These are phyloP conservation scores for Dendrobium huoshanense DNA, from an alignment of 106 monocot genomes.

Conservation along the genomic window DNA sequence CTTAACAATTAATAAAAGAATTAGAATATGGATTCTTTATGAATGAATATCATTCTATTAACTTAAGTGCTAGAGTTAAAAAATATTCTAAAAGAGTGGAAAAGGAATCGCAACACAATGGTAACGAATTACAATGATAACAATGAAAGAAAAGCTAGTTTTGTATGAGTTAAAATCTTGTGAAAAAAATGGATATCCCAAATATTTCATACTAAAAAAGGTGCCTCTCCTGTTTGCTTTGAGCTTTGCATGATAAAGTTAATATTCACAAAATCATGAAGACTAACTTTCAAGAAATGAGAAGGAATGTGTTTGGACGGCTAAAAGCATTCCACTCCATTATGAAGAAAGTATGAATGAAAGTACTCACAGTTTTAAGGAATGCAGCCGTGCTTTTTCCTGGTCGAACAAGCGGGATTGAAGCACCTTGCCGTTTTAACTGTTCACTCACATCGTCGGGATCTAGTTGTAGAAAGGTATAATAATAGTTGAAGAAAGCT, in stretches of 20 bases:
- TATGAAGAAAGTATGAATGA: not conserved
- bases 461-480: slow-evolving; percentile 98
- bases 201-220: not conserved
- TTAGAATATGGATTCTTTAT: not conserved
- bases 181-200: not conserved
- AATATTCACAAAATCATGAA: not conserved
- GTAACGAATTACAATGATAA: not conserved
- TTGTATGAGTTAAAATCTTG: not conserved
- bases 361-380: slow-evolving; percentile 76
- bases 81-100: not conserved
- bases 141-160: not conserved
- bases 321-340: not conserved
- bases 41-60: not conserved
- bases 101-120: not conserved
- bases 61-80: not conserved
- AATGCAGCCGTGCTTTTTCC: slow-evolving; percentile 93
- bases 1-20: too few species aligned
- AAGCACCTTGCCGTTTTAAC: slow-evolving; percentile 97
- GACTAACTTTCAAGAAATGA: not conserved
- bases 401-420: slow-evolving; percentile 91
- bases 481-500: slow-evolving; percentile 98
- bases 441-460: slow-evolving; percentile 99
- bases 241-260: not conserved
- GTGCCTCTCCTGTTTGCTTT: not conserved
- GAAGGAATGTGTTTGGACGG: not conserved